Base-by-base conservation (phyloP, 805 yeast genomes). In the Yarrowia sp. region DNA sequence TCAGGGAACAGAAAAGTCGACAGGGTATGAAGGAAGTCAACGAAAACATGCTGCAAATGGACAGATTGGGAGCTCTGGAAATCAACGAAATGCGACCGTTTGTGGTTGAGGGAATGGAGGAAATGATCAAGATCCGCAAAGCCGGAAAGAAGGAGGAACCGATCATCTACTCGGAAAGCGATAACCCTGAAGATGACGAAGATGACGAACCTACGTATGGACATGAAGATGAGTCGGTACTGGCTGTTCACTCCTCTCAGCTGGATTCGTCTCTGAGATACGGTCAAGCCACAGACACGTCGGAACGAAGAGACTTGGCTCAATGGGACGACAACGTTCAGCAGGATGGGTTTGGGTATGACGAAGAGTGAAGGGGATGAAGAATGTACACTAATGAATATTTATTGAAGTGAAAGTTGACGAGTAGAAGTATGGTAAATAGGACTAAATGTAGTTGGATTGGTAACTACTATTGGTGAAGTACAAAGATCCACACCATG, bases 71-170 rank as follows among this genome's bases (percentile, higher is more conserved):
- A 1, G 76, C 89, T 48, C 76, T 92, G 83, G 99, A 94, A 77
- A 88, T 95, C 71, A 93, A 92, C 76, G 97, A 92, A 76, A 79
- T 93, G 66, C 80, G 97, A 71, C 96, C 97, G 2, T 90, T 92
- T 74, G 87, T 92, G 42, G 81, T 87, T n/a, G 80, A 81, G 14
- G 89, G 91, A 0, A 94, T 95, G 98, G 87, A 88, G 70, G 89
- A 88, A 72, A 78, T 95, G 70, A 82, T 91, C 58, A 81, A 82
- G 67, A 75, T 92, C 42, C 83, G 83, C 49, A 85, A 82, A 35
- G 76, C 78, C 32, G 64, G 65, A 16, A 71, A 69, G 14, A 72
- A 69, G 38, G 73, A 72, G 53, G 68, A 53, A 3, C 42, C 63
- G 3, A 26, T 52, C 15, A 42, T 59, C 19, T 59, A 59, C 42